A percentile compares a stretch with the other conserved stretches of the same genome.
phyloP scores from a whole-genome alignment of 768 basidiomycete species.

The Lentinula raphanica region DNA sequence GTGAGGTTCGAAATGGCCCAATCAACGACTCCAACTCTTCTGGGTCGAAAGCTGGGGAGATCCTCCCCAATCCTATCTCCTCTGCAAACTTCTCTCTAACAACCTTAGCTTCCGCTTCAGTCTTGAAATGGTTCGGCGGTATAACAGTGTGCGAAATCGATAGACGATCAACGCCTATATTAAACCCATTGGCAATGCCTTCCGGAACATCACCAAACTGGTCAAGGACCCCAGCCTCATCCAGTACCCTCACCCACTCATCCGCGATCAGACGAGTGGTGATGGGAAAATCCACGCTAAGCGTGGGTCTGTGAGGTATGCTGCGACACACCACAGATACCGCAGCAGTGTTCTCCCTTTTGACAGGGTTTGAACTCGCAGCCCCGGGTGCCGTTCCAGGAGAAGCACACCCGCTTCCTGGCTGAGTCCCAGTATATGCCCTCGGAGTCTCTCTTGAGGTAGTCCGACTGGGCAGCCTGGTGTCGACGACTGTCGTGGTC shows the following conservation, averaged over 20 bases:
- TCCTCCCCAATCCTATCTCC: not conserved
- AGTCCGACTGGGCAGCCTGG: too few species aligned
- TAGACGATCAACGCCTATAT: not conserved
- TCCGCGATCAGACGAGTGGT: conserved; percentile 12
- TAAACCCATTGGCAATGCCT: too few species aligned
- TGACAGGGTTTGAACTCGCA: too few species aligned
- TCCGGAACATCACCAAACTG: conserved; percentile 11
- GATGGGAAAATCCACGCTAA: not conserved
- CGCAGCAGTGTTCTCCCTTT: not conserved
- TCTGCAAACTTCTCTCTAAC: not conserved
- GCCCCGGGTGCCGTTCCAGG: too few species aligned
- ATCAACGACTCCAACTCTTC: not conserved
- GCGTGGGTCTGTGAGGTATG: not conserved
- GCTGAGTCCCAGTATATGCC: too few species aligned
- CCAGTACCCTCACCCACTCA: conserved; percentile 4
- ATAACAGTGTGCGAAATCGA: not conserved
- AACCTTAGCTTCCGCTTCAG: not conserved
- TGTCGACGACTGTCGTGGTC: too few species aligned
- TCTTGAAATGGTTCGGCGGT: not conserved
- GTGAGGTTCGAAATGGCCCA: not conserved
- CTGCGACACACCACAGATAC: not conserved
- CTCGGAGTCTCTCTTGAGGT: too few species aligned
- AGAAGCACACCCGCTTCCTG: too few species aligned
- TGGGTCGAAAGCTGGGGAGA: not conserved
- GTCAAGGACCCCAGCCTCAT: conserved; percentile 5